These are phyloP conservation scores for Suillus ampliporus DNA, from an alignment of 768 basidiomycete genomes.

Conservation along the genomic window DNA sequence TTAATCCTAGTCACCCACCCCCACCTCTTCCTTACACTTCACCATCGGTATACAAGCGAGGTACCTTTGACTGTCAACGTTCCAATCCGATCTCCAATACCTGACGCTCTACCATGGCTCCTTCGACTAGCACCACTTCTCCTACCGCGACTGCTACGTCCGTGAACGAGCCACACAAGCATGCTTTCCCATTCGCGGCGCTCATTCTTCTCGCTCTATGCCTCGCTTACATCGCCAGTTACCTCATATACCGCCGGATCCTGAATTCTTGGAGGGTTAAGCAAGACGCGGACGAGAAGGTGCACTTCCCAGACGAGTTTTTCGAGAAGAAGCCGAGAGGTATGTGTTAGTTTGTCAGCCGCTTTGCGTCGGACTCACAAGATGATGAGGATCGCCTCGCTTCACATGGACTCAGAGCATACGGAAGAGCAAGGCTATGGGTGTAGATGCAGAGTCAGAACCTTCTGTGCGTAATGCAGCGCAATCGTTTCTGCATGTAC, in stretches of 20 bases:
- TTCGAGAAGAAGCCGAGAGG: conserved; percentile 32
- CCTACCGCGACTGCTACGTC: conserved; percentile 11
- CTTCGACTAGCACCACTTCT: not conserved
- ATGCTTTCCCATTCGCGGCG: conserved; percentile 25
- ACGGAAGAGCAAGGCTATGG: not conserved
- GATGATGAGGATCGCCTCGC: conserved; percentile 15
- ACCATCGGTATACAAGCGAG: not conserved
- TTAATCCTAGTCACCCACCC: not conserved
- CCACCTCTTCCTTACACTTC: not conserved
- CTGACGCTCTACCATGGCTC: not conserved
- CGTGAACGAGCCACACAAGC: conserved; percentile 13
- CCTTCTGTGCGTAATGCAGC: not conserved
- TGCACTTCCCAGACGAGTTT: conserved; percentile 21
- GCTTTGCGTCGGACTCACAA: not conserved
- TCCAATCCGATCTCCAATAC: not conserved
- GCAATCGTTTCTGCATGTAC: not conserved
- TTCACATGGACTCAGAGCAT: conserved; percentile 29
- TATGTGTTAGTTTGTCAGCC: conserved; percentile 20
- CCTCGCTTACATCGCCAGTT: conserved; percentile 30
- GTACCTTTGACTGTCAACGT: not conserved
- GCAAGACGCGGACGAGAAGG: conserved; percentile 17
- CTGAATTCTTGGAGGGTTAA: conserved; percentile 22
- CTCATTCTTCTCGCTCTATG: conserved; percentile 32
- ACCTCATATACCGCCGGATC: conserved; percentile 31
- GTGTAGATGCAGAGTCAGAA: not conserved